Conservation (phyloP, 331 rosid species). For the Pyrus hybrid region DNA sequence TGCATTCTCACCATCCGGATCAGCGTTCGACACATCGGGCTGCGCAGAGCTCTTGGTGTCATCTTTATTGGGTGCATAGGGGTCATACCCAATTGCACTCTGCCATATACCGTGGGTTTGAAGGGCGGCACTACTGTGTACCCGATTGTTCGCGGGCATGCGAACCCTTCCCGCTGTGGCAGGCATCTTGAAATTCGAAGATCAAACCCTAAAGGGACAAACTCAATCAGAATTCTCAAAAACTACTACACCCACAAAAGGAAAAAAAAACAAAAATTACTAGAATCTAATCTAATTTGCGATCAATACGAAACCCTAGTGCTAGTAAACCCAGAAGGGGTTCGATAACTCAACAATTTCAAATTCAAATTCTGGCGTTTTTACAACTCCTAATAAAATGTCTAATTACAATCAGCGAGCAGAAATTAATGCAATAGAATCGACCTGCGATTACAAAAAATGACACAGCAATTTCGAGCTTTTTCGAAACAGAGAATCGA, state of each 20-base stretch:
- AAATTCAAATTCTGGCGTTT: not conserved
- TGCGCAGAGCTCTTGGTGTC: constrained; percentile 51
- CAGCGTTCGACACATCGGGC: constrained; percentile 25
- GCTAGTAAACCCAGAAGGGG: not conserved
- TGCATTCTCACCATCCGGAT: constrained; percentile 81
- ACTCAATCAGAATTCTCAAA: not conserved
- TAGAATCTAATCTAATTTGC: not conserved
- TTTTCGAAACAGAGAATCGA: not conserved
- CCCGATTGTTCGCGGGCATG: constrained; percentile 96
- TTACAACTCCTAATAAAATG: not conserved
- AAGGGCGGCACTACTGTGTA: constrained; percentile 94
- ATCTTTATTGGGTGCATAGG: constrained; percentile 86
- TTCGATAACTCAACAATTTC: not conserved
- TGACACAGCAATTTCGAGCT: not conserved
- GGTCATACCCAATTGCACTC: constrained; percentile 92
- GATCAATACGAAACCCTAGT: not conserved
- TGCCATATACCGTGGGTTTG: constrained; percentile 98
- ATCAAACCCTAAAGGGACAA: constrained; percentile 18
- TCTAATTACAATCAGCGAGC: not conserved
- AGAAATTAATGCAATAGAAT: not conserved
- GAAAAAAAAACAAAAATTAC: not conserved
- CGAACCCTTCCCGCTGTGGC: constrained; percentile 98
- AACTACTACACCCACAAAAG: not conserved
- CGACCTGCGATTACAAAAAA: not conserved
- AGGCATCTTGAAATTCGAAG: constrained; percentile 59